A percentile compares a stretch with the other conserved stretches of the same genome.
These are phyloP conservation scores for Phoma sp. DNA, from an alignment of 2,329 filamentous ascomycete genomes.

Conservation along the genomic window DNA sequence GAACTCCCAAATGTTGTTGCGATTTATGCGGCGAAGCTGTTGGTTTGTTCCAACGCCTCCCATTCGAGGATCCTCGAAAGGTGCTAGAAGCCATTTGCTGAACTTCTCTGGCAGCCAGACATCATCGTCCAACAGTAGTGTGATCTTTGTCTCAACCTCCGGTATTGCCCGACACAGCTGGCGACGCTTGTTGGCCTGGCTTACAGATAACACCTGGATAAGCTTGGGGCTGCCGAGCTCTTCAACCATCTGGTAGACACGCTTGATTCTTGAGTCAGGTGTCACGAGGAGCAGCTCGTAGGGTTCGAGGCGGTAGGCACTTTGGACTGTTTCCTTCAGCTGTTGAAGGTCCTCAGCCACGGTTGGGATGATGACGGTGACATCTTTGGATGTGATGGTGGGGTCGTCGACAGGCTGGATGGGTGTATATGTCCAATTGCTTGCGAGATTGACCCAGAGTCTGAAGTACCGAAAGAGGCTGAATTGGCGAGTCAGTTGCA, in stretches of 20 bases:
- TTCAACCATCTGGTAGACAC: conserved; percentile 67
- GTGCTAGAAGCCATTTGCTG: conserved; percentile 89
- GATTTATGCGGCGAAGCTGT: conserved; percentile 74
- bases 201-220: conserved; percentile 77
- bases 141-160: conserved; percentile 81
- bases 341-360: conserved; percentile 88
- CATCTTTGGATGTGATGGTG: conserved; percentile 80
- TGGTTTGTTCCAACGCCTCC: conserved; percentile 95
- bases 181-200: conserved; percentile 92
- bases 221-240: conserved; percentile 58
- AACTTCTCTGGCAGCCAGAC: conserved; percentile 89
- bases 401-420: conserved; percentile 83
- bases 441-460: conserved; percentile 79
- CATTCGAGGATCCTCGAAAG: conserved; percentile 83
- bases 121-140: conserved; percentile 93
- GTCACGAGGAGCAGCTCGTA: conserved; percentile 84
- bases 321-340: conserved; percentile 79
- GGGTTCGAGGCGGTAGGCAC: conserved; percentile 74
- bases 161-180: conserved; percentile 93
- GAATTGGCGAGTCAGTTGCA: conserved; percentile 33
- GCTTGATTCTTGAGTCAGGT: conserved; percentile 77
- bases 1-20: conserved; percentile 79
- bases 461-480: conserved; percentile 90
- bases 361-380: conserved; percentile 92
- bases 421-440: conserved; percentile 83